Evolutionary conservation across 192 early-diverging fungal genomes (phyloP).

Genomic region (Podila minutissima): DNA sequence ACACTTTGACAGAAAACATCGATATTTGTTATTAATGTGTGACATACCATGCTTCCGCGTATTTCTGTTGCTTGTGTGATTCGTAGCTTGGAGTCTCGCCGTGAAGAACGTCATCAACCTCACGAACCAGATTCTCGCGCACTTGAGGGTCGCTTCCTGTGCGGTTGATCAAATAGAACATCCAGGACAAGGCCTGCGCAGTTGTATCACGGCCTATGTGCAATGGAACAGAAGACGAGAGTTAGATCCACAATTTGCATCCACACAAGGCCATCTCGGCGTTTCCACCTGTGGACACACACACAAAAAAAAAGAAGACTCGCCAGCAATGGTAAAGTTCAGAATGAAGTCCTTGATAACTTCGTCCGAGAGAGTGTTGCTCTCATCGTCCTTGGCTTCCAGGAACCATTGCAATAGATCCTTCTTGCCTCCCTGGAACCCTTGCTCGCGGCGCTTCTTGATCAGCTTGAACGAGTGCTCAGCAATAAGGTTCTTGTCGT

Average conservation of each 20-base stretch:
- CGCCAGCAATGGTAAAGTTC: conserved; percentile 53
- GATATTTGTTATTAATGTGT: too few relatives aligned
- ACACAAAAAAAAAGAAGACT: neutral
- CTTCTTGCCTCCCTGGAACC: neutral
- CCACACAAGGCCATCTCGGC: too few relatives aligned
- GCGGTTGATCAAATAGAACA: conserved; percentile 45
- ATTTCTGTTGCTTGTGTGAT: conserved; percentile 18
- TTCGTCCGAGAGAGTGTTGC: conserved; percentile 41
- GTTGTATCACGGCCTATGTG: conserved; percentile 59
- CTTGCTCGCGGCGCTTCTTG: conserved; percentile 17
- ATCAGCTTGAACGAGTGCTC: conserved; percentile 35
- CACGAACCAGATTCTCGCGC: conserved; percentile 24
- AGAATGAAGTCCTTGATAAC: conserved; percentile 57
- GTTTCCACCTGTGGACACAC: too few relatives aligned
- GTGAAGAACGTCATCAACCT: conserved; percentile 20
- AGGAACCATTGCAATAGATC: conserved; percentile 59
- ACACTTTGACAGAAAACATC: neutral
- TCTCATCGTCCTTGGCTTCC: conserved; percentile 51
- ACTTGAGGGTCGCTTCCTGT: conserved; percentile 40
- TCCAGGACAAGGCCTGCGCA: conserved; percentile 62
- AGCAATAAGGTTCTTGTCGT: conserved; percentile 22
- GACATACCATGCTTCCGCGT: conserved; percentile 42
- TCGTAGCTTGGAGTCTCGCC: conserved; percentile 14
- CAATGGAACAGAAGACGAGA: conserved; percentile 29
- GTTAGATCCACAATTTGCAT: conserved; percentile 1